Evolutionary conservation across 768 basidiomycete genomes (phyloP).

Genomic region (Leccinum subgranulosum): DNA sequence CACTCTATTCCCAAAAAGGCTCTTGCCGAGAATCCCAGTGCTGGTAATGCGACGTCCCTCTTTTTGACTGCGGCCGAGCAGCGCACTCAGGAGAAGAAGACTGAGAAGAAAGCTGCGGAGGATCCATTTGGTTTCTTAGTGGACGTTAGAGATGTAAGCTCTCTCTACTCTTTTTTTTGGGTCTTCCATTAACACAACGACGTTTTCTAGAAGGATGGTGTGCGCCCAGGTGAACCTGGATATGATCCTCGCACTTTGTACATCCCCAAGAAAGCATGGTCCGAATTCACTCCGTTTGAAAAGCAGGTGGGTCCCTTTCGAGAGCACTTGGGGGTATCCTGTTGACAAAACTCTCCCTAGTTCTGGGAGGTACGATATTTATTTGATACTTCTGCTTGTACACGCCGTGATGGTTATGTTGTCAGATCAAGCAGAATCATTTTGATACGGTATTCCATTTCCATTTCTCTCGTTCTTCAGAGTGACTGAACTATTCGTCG

Average conservation of each 20-base stretch:
- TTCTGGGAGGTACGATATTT: conserved; percentile 65
- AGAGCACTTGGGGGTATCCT: not conserved
- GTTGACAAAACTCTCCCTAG: conserved; percentile 32
- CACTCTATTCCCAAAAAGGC: conserved; percentile 33
- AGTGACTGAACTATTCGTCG: conserved; percentile 9
- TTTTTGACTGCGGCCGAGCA: conserved; percentile 86
- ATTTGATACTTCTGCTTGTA: not conserved
- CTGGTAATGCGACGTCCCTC: conserved; percentile 31
- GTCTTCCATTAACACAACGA: not conserved
- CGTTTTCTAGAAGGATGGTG: conserved; percentile 66
- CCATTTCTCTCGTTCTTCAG: conserved; percentile 8
- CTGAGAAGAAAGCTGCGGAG: conserved; percentile 77
- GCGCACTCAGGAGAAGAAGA: conserved; percentile 71
- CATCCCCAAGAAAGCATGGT: conserved; percentile 77
- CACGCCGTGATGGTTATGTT: conserved; percentile 5
- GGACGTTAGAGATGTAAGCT: conserved; percentile 67
- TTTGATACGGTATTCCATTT: conserved; percentile 73
- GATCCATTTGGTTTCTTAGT: conserved; percentile 72
- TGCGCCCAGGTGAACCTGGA: conserved; percentile 71
- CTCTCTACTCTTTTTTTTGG: not conserved
- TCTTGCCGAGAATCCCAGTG: conserved; percentile 26
- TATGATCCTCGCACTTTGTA: conserved; percentile 90
- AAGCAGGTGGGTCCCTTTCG: conserved; percentile 55
- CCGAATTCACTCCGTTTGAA: conserved; percentile 90
- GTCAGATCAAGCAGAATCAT: conserved; percentile 93